Percentiles rank a stretch among this genome's conserved stretches.
These are phyloP conservation scores for Nicotiana obtusifolia DNA, from an alignment of 257 asterid genomes.

Conservation along the genomic window DNA sequence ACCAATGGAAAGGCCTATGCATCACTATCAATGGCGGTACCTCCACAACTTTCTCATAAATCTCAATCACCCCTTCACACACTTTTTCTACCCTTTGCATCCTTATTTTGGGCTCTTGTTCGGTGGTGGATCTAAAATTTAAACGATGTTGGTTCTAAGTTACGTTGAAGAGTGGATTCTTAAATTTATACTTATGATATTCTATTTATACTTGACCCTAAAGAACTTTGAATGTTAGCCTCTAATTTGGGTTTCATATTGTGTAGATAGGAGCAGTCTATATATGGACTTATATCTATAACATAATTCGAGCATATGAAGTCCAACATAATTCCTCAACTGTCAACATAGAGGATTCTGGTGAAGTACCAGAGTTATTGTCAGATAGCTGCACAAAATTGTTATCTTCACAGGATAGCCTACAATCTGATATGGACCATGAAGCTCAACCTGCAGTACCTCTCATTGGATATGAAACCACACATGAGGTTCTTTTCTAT, in stretches of 20 bases:
- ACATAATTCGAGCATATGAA: constrained; percentile 19
- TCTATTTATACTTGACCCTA: background rate
- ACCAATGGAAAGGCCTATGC: constrained; percentile 31
- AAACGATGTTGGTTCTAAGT: too few relatives aligned
- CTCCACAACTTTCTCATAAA: background rate
- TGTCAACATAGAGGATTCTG: background rate
- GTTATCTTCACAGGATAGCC: constrained; percentile 8
- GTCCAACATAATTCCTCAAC: background rate
- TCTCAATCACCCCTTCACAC: too few relatives aligned
- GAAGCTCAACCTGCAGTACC: background rate
- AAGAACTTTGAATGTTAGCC: background rate
- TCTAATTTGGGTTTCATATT: background rate
- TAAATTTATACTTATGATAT: too few relatives aligned
- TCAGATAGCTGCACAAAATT: background rate
- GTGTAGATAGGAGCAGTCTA: constrained; percentile 28
- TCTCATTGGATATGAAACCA: background rate
- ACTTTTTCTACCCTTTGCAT: background rate
- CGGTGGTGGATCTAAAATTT: too few relatives aligned
- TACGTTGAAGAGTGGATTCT: background rate
- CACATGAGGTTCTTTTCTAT: background rate
- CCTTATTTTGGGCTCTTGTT: background rate
- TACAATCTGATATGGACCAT: background rate
- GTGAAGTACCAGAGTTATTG: background rate
- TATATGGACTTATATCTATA: constrained; percentile 30
- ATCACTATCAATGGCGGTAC: constrained; percentile 35